Base-by-base conservation (phyloP, 108 stramenopile genomes). In the Nitzschia sp. region DNA sequence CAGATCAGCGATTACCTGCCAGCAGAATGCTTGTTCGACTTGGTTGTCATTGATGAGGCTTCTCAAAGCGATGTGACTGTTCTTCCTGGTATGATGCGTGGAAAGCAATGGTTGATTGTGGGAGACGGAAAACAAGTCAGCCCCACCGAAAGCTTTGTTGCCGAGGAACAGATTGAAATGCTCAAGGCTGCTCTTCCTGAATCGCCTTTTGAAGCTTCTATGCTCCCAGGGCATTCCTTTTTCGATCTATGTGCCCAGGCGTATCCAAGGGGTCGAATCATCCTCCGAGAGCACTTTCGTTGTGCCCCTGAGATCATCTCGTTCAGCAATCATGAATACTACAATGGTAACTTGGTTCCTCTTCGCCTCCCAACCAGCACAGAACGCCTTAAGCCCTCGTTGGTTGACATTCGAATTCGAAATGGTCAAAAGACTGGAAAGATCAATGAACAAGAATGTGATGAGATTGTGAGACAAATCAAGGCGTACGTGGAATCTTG, bases 81-180 rank as follows among this genome's bases (percentile, higher is more conserved):
- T 0, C 74, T 86, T 1, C 81, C 86, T n/a, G 79, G 78, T 38
- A 78, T 86, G 73, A 34, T 86, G 52, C 73, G 86, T 15, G 86
- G 82, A 12, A 83, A 83, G 57, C 80, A 83, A 67, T 86, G 86
- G 86, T 43, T 86, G n/a, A 83, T 86, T 71, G 86, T 86, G n/a
- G 86, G 86, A 10, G 86, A 86, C 55, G 77, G 80, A 0, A 78
- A 78, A 51, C 86, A 86, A 73, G 86, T 86, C 10, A 79, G 78
- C 50, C 86, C 86, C 3, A 79, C 77, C 5, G 86, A 86, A 63
- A 56, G 65, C 39, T 86, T 86, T 60, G 76, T 83, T n/a, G 53
- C 73, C 41, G 86, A 86, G 63, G 80, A 78, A 29, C 64, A 76
- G 21, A 81, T 83, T 40, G 80, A 83, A n/a, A 72, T 51, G 42